Conservation (phyloP, 441 rosid species). For the Cnidoscolus chayamansa region DNA sequence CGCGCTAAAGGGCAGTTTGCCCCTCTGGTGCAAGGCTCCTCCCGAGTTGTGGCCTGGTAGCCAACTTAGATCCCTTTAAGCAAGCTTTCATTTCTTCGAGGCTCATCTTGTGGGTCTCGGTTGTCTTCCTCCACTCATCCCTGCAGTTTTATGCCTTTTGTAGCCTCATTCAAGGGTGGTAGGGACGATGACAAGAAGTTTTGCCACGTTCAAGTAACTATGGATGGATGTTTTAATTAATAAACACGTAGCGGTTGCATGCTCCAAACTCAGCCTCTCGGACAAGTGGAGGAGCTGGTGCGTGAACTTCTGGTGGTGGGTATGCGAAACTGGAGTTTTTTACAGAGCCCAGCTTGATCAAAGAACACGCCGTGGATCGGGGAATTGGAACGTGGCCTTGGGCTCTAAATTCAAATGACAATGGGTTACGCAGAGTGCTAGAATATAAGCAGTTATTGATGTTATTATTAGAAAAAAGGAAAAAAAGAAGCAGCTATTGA, state of each 20-base stretch:
- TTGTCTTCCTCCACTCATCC: slow-evolving; percentile 49
- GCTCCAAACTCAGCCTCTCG: background rate
- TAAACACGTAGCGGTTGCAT: slow-evolving; percentile 29
- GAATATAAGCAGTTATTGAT: too few species aligned
- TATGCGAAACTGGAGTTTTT: background rate
- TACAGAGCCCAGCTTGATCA: background rate
- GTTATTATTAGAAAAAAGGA: too few species aligned
- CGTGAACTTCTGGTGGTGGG: background rate
- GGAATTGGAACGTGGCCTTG: background rate
- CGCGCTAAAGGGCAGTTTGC: slow-evolving; percentile 49
- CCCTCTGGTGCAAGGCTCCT: slow-evolving; percentile 58
- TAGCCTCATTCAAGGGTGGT: background rate
- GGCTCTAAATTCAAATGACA: too few species aligned
- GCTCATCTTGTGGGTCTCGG: slow-evolving; percentile 68
- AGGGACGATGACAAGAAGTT: background rate
- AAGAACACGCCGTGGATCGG: background rate
- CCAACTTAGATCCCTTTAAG: slow-evolving; percentile 45
- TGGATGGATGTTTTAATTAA: background rate
- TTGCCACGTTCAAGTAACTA: slow-evolving; percentile 14
- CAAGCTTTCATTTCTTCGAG: slow-evolving; percentile 53
- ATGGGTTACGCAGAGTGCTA: too few species aligned
- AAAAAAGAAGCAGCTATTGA: too few species aligned
- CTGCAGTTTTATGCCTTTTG: slow-evolving; percentile 33
- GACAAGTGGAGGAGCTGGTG: slow-evolving; percentile 21
- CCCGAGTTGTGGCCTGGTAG: slow-evolving; percentile 59